Base-by-base conservation (phyloP, 257 asterid species). In the Ligustrum vulgare region DNA sequence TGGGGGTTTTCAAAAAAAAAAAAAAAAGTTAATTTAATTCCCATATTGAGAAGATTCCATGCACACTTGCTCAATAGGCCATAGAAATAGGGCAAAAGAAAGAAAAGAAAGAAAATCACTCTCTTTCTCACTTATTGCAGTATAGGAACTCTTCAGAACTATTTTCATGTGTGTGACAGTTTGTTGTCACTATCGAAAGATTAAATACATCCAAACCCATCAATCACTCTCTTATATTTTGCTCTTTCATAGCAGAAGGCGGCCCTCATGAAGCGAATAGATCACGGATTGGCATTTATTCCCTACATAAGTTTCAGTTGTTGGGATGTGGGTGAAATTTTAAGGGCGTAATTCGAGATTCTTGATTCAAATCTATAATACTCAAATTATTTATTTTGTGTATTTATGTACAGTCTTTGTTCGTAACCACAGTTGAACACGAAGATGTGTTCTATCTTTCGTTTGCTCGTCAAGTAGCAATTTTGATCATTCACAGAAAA, bases 241-340 rank as follows among this genome's bases (percentile, higher is more conserved):
- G 77, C 37, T 80, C 82, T 68, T 78, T 75, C 80, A 75, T 65
- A 56, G 69, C 65, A 64, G 34, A 78, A 78, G 78, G 49, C 78
- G 71, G 37, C 76, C 82, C 70, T 72, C 49, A 35, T 36, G n/a
- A 67, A 58, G 60, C 69, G 77, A 32, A 74, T 35, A 15, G 36
- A 32, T 60, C 34, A 33, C 15, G 32, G 49, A 9, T 73, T 73
- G 81, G 67, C 49, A 49, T 69, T 37, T 32, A 37, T 60, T 51
- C 64, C 8, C 51, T 35, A 63, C 49, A 18, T 12, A 41, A 47
- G 33, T 62, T 71, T 71, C 4, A 31, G 20, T 39, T 47, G 25
- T 1, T 66, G 45, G 18, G n/a, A 47, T 8, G 1, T n/a, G 31
- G 31, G 64, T 5, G 25, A 56, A 20, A 18, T 56, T 56, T 18